These are phyloP conservation scores for Aureobasidium sp. DNA, from an alignment of 2,329 filamentous ascomycete genomes.

Conservation along the genomic window DNA sequence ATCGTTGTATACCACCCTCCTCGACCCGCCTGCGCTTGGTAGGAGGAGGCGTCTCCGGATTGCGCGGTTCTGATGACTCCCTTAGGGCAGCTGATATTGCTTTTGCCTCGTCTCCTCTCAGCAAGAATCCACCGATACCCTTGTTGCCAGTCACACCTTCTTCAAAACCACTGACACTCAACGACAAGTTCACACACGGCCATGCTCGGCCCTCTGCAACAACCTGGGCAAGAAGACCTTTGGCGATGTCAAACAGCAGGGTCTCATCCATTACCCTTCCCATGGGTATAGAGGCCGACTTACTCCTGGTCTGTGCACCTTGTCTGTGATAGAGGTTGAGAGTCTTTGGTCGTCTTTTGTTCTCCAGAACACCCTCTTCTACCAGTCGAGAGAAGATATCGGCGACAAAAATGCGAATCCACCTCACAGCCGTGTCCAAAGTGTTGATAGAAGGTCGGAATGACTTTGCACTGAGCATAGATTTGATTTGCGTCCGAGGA, in stretches of 20 bases:
- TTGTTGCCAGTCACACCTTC: conserved; percentile 77
- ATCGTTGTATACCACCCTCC: conserved; percentile 29
- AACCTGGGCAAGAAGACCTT: conserved; percentile 69
- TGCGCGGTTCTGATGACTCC: conserved; percentile 21
- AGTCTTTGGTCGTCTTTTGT: conserved; percentile 77
- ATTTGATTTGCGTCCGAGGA: conserved; percentile 86
- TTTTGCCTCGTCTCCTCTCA: conserved; percentile 56
- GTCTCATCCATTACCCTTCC: conserved; percentile 67
- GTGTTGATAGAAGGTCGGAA: conserved; percentile 79
- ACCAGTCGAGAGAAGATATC: conserved; percentile 87
- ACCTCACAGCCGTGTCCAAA: conserved; percentile 69
- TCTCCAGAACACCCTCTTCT: conserved; percentile 83
- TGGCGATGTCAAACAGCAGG: conserved; percentile 67
- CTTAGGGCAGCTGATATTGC: conserved; percentile 31
- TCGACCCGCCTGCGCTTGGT: conserved; percentile 32
- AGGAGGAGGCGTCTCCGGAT: conserved; percentile 23
- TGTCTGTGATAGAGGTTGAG: conserved; percentile 79
- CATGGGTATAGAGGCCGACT: conserved; percentile 67
- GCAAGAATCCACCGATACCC: conserved; percentile 79
- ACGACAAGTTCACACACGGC: conserved; percentile 85
- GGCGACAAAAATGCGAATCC: conserved; percentile 84
- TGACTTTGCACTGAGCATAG: conserved; percentile 93
- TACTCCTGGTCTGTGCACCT: conserved; percentile 65
- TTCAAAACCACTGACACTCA: conserved; percentile 89
- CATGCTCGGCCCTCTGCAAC: conserved; percentile 71